Base-by-base conservation (phyloP, 306 rosid genomes). In the apple (Malus domestica) region DNA sequence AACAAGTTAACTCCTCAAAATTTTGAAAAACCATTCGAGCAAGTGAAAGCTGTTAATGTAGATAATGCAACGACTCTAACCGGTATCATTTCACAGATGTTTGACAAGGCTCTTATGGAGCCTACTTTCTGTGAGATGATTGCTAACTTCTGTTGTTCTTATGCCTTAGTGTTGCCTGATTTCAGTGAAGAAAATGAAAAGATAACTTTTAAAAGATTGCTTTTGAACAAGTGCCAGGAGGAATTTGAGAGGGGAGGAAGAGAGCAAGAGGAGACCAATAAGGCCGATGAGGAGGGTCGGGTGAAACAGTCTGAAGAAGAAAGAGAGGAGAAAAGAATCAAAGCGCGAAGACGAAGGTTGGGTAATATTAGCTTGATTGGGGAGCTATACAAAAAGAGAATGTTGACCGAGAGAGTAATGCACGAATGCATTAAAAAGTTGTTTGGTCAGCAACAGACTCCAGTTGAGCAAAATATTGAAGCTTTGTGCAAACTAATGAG, bases 51-150 rank as follows among this genome's bases (percentile, higher is more conserved):
- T 61, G 96, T 96, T 38, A 93, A 88, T 59, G 88, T 96, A 57
- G 98, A 96, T 85, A 93, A 85, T 80, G 89, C 88, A 6, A 79
- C 3, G 68, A 93, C 98, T 9, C 93, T 96, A 38, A 78, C 83
- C 54, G 94, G 99, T 82, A 96, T 93, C 61, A 90, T 93, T 84
- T 88, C 97, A 66, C 99, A 96, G 86, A 96, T 96, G 35, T 96
- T 96, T 81, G 99, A 96, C 83, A 96, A 96, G 77, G 99, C 99
- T 80, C 80, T 96, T 30, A 90, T 80, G 91, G 99, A 96, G 83
- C 99, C 99, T 81, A 93, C 98, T 70, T 89, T 96, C 80, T 96
- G 99, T 89, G 99, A 96, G 86, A 93, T 96, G 98, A 90, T 90
- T 75, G 99, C 99, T 57, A 85, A 96, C 70, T 96, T 96, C 88